Evolutionary conservation across 768 basidiomycete genomes (phyloP).

Genomic region (Terana coerulea): DNA sequence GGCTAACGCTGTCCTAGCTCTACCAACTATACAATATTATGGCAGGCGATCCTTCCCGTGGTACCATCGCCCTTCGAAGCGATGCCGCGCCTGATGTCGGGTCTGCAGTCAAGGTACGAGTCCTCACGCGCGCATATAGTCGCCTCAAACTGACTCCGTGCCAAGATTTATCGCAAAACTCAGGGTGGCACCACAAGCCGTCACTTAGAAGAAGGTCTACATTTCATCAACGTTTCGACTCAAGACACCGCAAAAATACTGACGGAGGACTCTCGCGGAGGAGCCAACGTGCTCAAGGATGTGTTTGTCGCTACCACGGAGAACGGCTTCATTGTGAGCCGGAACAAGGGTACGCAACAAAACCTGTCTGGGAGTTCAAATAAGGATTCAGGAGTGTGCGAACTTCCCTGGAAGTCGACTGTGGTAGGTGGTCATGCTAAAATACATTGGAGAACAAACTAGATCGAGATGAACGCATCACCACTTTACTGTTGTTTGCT

Average conservation of each 20-base stretch:
- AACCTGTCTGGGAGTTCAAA: no score
- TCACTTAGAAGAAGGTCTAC: background rate
- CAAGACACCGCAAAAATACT: background rate
- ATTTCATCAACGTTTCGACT: background rate
- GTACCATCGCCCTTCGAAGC: slow-evolving; percentile 58
- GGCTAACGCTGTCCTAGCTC: slow-evolving; percentile 29
- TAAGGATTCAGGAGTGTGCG: no score
- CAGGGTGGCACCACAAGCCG: background rate
- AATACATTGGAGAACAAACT: background rate
- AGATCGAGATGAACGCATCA: background rate
- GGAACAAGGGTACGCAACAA: background rate
- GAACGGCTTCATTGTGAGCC: slow-evolving; percentile 12
- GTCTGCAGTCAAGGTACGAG: slow-evolving; percentile 46
- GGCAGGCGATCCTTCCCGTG: slow-evolving; percentile 70
- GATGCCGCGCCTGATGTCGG: slow-evolving; percentile 47
- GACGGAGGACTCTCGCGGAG: background rate
- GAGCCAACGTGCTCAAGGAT: background rate
- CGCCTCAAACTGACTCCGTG: background rate
- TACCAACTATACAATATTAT: slow-evolving; percentile 52
- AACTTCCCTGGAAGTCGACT: slow-evolving; percentile 7
- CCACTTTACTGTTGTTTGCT: no score
- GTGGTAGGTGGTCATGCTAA: background rate
- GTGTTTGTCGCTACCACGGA: slow-evolving; percentile 10
- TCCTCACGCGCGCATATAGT: no score
- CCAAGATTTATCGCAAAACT: slow-evolving; percentile 10